Evolutionary conservation across 768 basidiomycete species (phyloP).

Genomic region (Mycena filopes): DNA sequence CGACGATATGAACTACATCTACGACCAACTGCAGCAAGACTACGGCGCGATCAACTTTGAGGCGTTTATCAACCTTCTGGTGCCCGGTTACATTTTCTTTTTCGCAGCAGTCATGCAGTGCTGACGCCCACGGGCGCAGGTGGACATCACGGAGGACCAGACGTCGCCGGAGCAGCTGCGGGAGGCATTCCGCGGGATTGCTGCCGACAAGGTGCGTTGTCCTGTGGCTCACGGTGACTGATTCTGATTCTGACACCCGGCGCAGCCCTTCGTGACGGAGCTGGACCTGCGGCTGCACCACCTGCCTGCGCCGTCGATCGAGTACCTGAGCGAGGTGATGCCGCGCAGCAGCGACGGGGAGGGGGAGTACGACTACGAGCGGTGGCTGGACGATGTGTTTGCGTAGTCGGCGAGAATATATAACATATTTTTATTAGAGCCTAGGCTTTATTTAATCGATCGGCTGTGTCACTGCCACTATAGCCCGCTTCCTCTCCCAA

Average conservation of each 20-base stretch:
- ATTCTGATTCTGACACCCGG: conserved; percentile 20
- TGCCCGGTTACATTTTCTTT: conserved; percentile 41
- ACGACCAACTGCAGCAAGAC: conserved; percentile 78
- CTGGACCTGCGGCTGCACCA: conserved; percentile 88
- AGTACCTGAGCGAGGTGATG: conserved; percentile 87
- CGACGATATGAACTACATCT: conserved; percentile 88
- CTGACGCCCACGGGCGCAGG: conserved; percentile 55
- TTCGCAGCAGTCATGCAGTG: background rate
- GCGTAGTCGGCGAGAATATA: conserved; percentile 58
- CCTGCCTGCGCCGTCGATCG: conserved; percentile 77
- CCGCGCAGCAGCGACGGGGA: conserved; percentile 73
- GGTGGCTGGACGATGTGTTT: conserved; percentile 85
- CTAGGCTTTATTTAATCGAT: conserved; percentile 23
- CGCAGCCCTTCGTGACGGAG: conserved; percentile 92
- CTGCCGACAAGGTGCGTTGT: conserved; percentile 79
- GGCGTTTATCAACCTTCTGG: conserved; percentile 94
- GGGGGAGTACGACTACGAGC: conserved; percentile 82
- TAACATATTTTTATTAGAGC: background rate
- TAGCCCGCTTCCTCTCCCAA: conserved; percentile 39
- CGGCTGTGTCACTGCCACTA: conserved; percentile 38
- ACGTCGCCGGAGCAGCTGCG: conserved; percentile 92
- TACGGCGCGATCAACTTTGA: conserved; percentile 94
- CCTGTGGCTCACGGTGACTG: conserved; percentile 21
- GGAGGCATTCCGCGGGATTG: conserved; percentile 93
- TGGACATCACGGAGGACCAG: conserved; percentile 96